Percentiles rank a stretch among this genome's conserved stretches.
Conservation (phyloP, 192 early-diverging fungal genomes). For the Tieghemiomyces parasiticus region DNA sequence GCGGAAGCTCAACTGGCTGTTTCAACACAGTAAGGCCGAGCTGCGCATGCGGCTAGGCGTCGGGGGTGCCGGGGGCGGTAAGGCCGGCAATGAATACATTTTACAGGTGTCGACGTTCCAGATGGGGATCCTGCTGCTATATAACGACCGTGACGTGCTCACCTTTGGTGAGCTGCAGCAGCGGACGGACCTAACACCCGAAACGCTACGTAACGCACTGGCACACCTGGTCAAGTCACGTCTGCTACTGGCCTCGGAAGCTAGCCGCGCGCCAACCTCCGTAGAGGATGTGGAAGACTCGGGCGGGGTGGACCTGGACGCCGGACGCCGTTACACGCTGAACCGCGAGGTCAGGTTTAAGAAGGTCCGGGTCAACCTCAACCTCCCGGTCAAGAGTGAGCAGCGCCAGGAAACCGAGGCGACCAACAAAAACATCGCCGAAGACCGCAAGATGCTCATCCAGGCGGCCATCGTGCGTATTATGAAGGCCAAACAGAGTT, state of each 20-base stretch:
- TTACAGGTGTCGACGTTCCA: constrained; percentile 72
- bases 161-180: constrained; percentile 60
- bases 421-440: constrained; percentile 81
- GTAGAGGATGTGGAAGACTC: no score
- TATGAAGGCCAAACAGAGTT: constrained; percentile 93
- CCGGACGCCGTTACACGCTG: constrained; percentile 35
- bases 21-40: constrained; percentile 82
- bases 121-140: constrained; percentile 86
- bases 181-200: constrained; percentile 53
- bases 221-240: constrained; percentile 72
- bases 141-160: constrained; percentile 64
- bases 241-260: constrained; percentile 27
- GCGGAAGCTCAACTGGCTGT: constrained; percentile 89
- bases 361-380: constrained; percentile 79
- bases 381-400: constrained; percentile 70
- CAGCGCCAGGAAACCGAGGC: constrained; percentile 83
- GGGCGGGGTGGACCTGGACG: constrained; percentile 12
- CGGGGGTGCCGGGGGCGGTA: constrained; percentile 44
- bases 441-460: constrained; percentile 84
- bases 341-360: constrained; percentile 76
- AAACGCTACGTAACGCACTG: constrained; percentile 51
- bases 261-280: no score
- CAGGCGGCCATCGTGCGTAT: constrained; percentile 99
- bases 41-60: constrained; percentile 74
- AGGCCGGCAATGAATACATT: constrained; percentile 11